Conservation (phyloP, 2,329 filamentous ascomycete species). For the Fusarium zealandicum region DNA sequence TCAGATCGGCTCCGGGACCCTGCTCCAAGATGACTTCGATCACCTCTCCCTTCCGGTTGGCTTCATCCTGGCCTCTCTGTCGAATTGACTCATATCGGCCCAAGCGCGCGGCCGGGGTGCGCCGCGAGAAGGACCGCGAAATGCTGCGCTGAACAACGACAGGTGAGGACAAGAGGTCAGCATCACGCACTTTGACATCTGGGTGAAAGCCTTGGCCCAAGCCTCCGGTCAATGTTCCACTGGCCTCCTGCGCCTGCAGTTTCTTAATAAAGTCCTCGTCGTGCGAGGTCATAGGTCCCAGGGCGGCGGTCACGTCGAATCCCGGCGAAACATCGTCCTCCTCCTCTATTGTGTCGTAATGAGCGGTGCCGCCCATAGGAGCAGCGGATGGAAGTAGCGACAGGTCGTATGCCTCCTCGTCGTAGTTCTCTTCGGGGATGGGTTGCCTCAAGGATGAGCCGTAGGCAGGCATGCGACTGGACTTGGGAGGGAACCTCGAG, state of each 20-base stretch:
- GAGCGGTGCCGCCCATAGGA: slow-evolving; percentile 48
- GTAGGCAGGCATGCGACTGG: slow-evolving; percentile 39
- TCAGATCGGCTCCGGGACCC: slow-evolving; percentile 57
- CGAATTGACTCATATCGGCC: slow-evolving; percentile 53
- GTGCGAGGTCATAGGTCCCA: slow-evolving; percentile 55
- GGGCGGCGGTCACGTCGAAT: slow-evolving; percentile 56
- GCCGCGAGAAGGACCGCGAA: slow-evolving; percentile 53
- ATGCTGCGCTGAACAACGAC: slow-evolving; percentile 46
- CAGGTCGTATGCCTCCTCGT: slow-evolving; percentile 55
- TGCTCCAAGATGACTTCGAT: slow-evolving; percentile 63
- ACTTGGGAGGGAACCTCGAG: slow-evolving; percentile 35
- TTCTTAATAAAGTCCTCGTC: slow-evolving; percentile 55
- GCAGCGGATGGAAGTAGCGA: slow-evolving; percentile 53
- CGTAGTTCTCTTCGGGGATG: slow-evolving; percentile 43
- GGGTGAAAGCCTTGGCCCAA: slow-evolving; percentile 62
- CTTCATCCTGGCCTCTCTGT: slow-evolving; percentile 63
- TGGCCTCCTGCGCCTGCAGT: slow-evolving; percentile 61
- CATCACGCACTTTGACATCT: slow-evolving; percentile 55
- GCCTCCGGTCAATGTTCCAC: slow-evolving; percentile 64
- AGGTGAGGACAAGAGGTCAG: slow-evolving; percentile 56
- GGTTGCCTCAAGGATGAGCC: slow-evolving; percentile 36
- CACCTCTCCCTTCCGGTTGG: slow-evolving; percentile 65
- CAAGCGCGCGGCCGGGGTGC: slow-evolving; percentile 34
- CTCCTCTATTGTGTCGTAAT: slow-evolving; percentile 44
- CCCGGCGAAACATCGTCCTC: slow-evolving; percentile 45